Evolutionary conservation across 2,329 filamentous ascomycete species (phyloP).

Genomic region (Paramyrothecium sp.): DNA sequence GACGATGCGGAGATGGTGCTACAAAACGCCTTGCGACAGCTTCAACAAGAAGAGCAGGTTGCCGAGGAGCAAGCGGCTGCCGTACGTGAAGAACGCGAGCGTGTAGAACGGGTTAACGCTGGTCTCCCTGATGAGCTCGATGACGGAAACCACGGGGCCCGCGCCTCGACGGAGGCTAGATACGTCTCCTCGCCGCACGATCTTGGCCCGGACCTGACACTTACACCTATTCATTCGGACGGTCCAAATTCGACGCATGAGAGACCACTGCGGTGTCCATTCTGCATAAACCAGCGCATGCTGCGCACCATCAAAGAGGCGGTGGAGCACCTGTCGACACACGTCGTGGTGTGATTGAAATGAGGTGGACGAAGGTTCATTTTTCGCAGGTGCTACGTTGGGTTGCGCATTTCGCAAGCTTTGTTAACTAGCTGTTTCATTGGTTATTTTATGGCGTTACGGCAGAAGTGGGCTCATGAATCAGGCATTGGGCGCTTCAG

Average conservation of each 20-base stretch:
- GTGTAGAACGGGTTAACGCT: conserved; percentile 37
- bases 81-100: conserved; percentile 51
- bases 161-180: conserved; percentile 27
- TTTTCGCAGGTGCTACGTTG: too few relatives aligned
- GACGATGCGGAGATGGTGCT: conserved; percentile 59
- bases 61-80: conserved; percentile 57
- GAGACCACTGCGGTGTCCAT: conserved; percentile 55
- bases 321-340: conserved; percentile 61
- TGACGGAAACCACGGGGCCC: conserved; percentile 25
- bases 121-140: conserved; percentile 26
- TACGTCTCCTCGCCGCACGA: conserved; percentile 34
- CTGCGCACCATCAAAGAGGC: conserved; percentile 60
- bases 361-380: neutral
- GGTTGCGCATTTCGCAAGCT: too few relatives aligned
- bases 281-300: conserved; percentile 62
- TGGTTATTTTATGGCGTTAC: neutral
- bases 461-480: neutral
- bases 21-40: conserved; percentile 56
- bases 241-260: conserved; percentile 45
- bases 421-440: neutral
- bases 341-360: conserved; percentile 49
- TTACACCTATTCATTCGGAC: conserved; percentile 54
- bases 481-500: neutral
- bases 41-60: conserved; percentile 59
- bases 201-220: conserved; percentile 40